Evolutionary conservation across 306 rosid species (phyloP).

Genomic region (Lablab purpureus): DNA sequence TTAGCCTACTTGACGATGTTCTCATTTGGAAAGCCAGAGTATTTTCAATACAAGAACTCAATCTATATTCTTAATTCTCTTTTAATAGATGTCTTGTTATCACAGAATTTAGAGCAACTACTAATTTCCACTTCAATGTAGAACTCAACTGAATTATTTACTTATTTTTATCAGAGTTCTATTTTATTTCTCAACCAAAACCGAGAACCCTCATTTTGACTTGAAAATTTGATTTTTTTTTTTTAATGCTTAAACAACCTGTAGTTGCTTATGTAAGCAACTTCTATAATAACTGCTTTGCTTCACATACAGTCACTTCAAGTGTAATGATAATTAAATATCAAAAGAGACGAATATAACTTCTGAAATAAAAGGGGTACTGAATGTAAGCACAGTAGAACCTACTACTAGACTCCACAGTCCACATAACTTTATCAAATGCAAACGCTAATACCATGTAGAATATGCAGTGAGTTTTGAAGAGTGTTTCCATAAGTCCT

Average conservation of each 20-base stretch:
- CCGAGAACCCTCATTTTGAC: background rate
- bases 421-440: background rate
- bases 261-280: background rate
- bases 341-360: background rate
- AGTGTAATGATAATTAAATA: background rate
- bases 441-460: background rate
- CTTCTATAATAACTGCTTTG: background rate
- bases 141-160: background rate
- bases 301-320: background rate
- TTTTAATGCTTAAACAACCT: background rate
- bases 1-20: no score
- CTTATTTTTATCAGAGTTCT: background rate
- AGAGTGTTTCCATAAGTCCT: no score
- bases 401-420: constrained; percentile 1
- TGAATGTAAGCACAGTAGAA: background rate
- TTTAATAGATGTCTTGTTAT: background rate
- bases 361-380: background rate
- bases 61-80: background rate
- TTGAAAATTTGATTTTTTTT: background rate
- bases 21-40: no score
- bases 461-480: background rate
- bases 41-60: background rate
- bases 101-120: background rate
- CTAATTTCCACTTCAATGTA: background rate
- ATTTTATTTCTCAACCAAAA: background rate